Conservation (phyloP, 2,329 filamentous ascomycete species). For the Aulographum hederae region DNA sequence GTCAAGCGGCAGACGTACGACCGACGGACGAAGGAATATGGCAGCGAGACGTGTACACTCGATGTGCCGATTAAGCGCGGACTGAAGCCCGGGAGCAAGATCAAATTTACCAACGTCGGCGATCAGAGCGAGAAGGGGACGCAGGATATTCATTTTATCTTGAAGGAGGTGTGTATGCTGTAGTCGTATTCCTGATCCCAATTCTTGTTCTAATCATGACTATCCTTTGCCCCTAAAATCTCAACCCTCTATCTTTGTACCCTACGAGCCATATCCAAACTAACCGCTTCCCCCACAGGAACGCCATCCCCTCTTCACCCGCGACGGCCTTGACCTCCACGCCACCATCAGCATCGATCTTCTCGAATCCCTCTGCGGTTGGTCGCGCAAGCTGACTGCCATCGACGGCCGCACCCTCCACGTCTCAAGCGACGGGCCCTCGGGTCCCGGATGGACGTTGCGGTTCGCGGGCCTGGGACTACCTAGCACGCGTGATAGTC, state of each 20-base stretch:
- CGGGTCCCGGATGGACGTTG: constrained; percentile 66
- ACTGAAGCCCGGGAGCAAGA: constrained; percentile 91
- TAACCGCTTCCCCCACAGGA: constrained; percentile 42
- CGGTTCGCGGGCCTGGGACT: constrained; percentile 76
- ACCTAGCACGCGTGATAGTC: constrained; percentile 82
- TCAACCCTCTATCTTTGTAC: too few species aligned
- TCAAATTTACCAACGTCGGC: constrained; percentile 94
- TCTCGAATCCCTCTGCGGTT: constrained; percentile 88
- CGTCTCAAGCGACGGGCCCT: constrained; percentile 67
- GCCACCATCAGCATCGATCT: constrained; percentile 65
- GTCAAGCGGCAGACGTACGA: too few species aligned
- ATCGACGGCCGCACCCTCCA: constrained; percentile 79
- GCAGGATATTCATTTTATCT: constrained; percentile 87
- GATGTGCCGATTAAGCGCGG: constrained; percentile 93
- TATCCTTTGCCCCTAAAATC: too few species aligned
- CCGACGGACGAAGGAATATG: too few species aligned
- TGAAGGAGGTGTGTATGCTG: too few species aligned
- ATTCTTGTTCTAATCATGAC: too few species aligned
- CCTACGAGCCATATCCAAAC: too few species aligned
- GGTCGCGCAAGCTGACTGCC: constrained; percentile 77
- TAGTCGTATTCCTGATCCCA: too few species aligned
- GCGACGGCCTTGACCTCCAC: constrained; percentile 75
- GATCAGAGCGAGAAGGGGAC: constrained; percentile 93
- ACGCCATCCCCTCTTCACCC: constrained; percentile 65
- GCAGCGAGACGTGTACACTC: too few species aligned